A percentile compares a stretch with the other conserved stretches of the same genome.
Conservation (phyloP, 176 grass and related monocot species). For the Secale cereale region DNA sequence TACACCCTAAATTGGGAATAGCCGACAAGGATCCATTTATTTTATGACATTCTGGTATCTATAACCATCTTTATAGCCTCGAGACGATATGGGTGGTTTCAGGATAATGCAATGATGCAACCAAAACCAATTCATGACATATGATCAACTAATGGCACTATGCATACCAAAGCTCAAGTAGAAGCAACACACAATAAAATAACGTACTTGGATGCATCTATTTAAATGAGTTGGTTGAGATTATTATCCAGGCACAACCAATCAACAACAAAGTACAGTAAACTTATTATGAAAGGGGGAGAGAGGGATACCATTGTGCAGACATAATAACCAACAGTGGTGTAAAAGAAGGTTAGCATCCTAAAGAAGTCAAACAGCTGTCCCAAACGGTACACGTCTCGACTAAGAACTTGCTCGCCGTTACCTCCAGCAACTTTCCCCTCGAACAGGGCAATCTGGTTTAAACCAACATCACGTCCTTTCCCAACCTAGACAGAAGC, state of each 20-base stretch:
- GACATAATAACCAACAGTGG: slow-evolving; percentile 90
- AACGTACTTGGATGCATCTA: not conserved
- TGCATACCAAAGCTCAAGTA: not conserved
- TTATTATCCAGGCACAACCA: not conserved
- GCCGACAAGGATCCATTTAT: not conserved
- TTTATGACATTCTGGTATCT: not conserved
- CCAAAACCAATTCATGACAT: slow-evolving; percentile 6
- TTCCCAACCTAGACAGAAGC: slow-evolving; percentile 73
- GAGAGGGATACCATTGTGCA: slow-evolving; percentile 80
- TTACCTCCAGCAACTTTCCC: slow-evolving; percentile 98
- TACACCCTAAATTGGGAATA: not conserved
- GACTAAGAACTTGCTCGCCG: slow-evolving; percentile 90
- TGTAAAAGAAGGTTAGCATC: slow-evolving; percentile 97
- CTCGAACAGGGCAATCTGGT: slow-evolving; percentile 96
- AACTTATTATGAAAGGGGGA: not conserved
- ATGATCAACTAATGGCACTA: slow-evolving; percentile 1
- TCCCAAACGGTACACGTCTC: slow-evolving; percentile 89
- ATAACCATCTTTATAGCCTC: not conserved
- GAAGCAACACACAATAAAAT: not conserved
- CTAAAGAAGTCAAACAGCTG: slow-evolving; percentile 98
- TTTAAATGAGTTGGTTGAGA: not conserved
- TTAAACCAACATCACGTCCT: slow-evolving; percentile 93
- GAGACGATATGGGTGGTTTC: not conserved
- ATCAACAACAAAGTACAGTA: not conserved
- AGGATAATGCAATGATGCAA: not conserved